Evolutionary conservation across 78 protist genomes (phyloP).

Genomic region (Mastigamoeba balamuthi): DNA sequence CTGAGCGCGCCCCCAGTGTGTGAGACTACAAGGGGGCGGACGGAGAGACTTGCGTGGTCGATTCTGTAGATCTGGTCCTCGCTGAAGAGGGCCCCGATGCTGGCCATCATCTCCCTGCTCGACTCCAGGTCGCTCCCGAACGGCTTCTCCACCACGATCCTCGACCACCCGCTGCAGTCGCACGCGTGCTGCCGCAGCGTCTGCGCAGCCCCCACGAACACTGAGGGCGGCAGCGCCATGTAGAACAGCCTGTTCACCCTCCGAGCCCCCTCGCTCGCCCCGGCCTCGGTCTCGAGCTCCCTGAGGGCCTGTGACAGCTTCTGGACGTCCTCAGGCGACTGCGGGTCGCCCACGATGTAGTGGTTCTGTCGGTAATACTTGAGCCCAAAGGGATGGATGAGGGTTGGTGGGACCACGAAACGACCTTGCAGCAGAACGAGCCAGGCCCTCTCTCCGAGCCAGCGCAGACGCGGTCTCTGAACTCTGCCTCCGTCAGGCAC

Average conservation of each 20-base stretch:
- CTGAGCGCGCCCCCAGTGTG: too few relatives aligned
- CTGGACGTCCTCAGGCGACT: neutral
- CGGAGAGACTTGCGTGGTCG: too few relatives aligned
- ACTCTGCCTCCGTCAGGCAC: conserved; percentile 30
- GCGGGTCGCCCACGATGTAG: neutral
- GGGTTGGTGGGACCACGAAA: neutral
- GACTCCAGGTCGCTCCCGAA: conserved; percentile 80
- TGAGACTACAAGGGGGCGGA: too few relatives aligned
- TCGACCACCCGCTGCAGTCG: conserved; percentile 68
- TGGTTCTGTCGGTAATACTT: too few relatives aligned
- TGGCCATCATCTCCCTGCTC: conserved; percentile 30
- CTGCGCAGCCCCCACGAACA: conserved; percentile 27
- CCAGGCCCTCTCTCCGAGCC: too few relatives aligned
- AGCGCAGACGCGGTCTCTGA: conserved; percentile 8
- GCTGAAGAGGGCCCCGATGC: conserved; percentile 21
- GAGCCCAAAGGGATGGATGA: too few relatives aligned
- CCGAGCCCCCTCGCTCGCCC: too few relatives aligned
- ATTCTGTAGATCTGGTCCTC: conserved; percentile 30
- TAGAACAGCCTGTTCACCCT: conserved; percentile 81
- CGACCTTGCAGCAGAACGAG: too few relatives aligned
- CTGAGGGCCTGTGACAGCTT: neutral
- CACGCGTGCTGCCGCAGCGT: neutral
- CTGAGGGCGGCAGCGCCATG: conserved; percentile 86
- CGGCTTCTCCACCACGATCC: conserved; percentile 92
- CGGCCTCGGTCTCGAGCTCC: too few relatives aligned